phyloP scores from a whole-genome alignment of 352 stramenopile genomes.

The Pythium scleroteichum region DNA sequence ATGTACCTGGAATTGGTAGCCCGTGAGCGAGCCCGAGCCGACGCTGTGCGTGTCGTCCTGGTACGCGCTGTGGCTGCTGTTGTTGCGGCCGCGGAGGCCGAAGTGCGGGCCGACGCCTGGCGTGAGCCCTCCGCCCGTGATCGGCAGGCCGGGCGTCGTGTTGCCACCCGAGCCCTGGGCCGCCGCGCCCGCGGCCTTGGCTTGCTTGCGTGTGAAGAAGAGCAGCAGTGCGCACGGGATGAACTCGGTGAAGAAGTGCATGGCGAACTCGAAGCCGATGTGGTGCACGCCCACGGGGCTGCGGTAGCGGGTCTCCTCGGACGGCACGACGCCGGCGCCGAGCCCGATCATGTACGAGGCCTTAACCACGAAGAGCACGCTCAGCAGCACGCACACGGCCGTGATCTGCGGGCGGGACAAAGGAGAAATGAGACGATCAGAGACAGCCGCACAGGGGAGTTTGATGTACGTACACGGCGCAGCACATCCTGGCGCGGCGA shows the following conservation, averaged over 20 bases:
- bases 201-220: slow-evolving; percentile 61
- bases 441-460: background rate
- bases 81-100: slow-evolving; percentile 37
- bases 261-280: slow-evolving; percentile 69
- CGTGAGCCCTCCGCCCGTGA: slow-evolving; percentile 29
- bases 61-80: slow-evolving; percentile 39
- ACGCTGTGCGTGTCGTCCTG: slow-evolving; percentile 43
- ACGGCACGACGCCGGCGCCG: slow-evolving; percentile 58
- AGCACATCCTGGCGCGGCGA: slow-evolving; percentile 68
- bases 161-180: slow-evolving; percentile 32
- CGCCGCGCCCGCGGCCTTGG: slow-evolving; percentile 24
- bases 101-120: slow-evolving; percentile 26
- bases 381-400: slow-evolving; percentile 69
- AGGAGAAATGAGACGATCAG: background rate
- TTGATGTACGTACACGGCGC: slow-evolving; percentile 59
- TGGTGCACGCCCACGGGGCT: slow-evolving; percentile 64
- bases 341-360: slow-evolving; percentile 74
- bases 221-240: slow-evolving; percentile 64
- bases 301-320: slow-evolving; percentile 61
- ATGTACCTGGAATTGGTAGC: slow-evolving; percentile 67
- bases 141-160: slow-evolving; percentile 27
- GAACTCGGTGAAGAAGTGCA: slow-evolving; percentile 79
- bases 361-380: slow-evolving; percentile 67
- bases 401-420: slow-evolving; percentile 51
- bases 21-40: slow-evolving; percentile 50